Base-by-base conservation (phyloP, 164 flowering plant genomes). In the Malania oleifera region DNA sequence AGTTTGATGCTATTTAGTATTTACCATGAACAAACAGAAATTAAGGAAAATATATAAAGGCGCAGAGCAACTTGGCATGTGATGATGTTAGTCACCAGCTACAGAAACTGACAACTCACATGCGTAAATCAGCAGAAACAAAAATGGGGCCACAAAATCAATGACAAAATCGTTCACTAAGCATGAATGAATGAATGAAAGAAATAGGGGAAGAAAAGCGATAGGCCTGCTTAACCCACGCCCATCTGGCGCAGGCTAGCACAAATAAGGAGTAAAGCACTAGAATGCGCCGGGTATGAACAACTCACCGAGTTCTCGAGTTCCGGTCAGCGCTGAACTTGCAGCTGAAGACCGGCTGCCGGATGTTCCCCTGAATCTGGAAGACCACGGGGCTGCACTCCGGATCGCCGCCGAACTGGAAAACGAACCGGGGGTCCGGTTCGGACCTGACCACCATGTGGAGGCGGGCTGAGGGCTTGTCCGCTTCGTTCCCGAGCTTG, bases 291-390 rank as follows among this genome's bases (percentile, higher is more conserved):
- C 61, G 1, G 22, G 18, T 6, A 20, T 43, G 3, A 27, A 37
- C 27, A 37, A 67, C 85, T 76, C 29, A 88, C 98, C 95, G 74
- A 20, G 80, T 72, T 72, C 95, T 73, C 7, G 77, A 71, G 60
- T 81, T 85, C 61, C 98, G 83, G 67, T 88, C 96, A 20, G 91
- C 83, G 38, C 86, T 83, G 63, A 90, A 90, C 78, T 90, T 93
- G 84, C 96, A 88, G 63, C 92, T 93, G 70, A 93, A 93, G 40
- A 93, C 95, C 22, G 99, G 99, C 65, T 93, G 99, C 46, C 87
- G 64, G 12, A 90, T 81, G 51, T 66, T 84, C 59, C 81, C 97
- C 60, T 90, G 96, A 38, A 88, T 77, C 79, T 93, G 99, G 64
- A 77, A 90, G 26, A 93, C 89, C 35, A 84, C 91, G 40, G 99